Evolutionary conservation across 306 rosid genomes (phyloP), one percentile per base, ranked within the genome.

Genomic region (Echinosophora koreensis): DNA sequence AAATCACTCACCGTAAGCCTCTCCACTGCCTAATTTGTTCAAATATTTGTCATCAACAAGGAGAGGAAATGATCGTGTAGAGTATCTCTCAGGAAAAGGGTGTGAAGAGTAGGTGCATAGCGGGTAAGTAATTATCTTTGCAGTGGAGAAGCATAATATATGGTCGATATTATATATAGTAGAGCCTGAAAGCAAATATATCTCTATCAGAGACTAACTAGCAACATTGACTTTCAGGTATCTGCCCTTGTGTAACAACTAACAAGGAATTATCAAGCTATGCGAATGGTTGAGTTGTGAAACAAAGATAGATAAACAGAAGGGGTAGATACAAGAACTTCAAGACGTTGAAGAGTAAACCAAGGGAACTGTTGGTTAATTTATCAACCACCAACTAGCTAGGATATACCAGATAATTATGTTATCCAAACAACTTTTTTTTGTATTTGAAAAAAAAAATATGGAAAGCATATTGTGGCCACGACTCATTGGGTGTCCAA

Each of bases 191-290:
- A 69, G 50, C n/a, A 50, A 32, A 18, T 8, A 34, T 5, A 6
- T 57, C n/a, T 57, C n/a, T 28, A 16, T 7, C 6, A 41, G 56
- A 46, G 5, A 50, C 78, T 52, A 35, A n/a, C 60, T 52, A 74
- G 77, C 39, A 34, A 55, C 41, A 28, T 78, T 83, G 86, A 83
- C 83, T 78, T 67, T 73, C 73, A 60, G 81, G 55, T 83, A 66
- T n/a, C 13, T 66, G 77, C 76, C 73, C 13, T 2, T 47, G 8
- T 60, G 71, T 22, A 22, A 30, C 32, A 3, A 2, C 3, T 50
- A 41, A 14, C 37, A 80, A 7, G 17, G 39, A 41, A 1, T n/a
- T n/a, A n/a, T n/a, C n/a, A n/a, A n/a, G n/a, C n/a, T 1, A 35
- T 0, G 51, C 30, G 14, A 62, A 74, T 50, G 61, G 5, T 41